Percentiles rank a stretch among this genome's conserved stretches.
These are phyloP conservation scores for Babesia bovis DNA, from an alignment of 169 alveolate genomes.

Conservation along the genomic window DNA sequence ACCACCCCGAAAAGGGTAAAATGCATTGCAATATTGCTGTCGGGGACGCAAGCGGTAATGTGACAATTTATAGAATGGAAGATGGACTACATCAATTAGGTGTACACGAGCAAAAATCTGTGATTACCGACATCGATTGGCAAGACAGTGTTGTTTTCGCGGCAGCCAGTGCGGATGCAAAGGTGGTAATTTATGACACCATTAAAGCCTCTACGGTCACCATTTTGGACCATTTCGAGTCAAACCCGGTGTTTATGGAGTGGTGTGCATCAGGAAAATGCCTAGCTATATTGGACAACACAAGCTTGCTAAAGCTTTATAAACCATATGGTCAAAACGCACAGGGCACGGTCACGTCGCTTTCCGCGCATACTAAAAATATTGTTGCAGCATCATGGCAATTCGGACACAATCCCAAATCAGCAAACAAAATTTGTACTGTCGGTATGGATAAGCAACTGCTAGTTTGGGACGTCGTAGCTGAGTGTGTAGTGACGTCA, in stretches of 20 bases:
- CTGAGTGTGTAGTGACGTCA: conserved; percentile 34
- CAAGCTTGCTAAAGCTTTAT: conserved; percentile 40
- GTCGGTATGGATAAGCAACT: conserved; percentile 57
- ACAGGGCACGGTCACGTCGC: conserved; percentile 25
- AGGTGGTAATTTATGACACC: conserved; percentile 21
- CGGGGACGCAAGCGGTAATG: conserved; percentile 36
- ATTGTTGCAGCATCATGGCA: conserved; percentile 56
- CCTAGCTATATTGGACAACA: conserved; percentile 47
- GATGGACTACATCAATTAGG: not conserved
- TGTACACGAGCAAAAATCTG: conserved; percentile 11
- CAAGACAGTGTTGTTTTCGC: conserved; percentile 22
- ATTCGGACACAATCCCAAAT: conserved; percentile 22
- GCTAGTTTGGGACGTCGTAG: conserved; percentile 61
- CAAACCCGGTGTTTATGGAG: conserved; percentile 52
- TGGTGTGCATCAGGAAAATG: conserved; percentile 48
- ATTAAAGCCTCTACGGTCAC: not conserved
- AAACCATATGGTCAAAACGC: conserved; percentile 20
- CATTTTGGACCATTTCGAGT: conserved; percentile 1
- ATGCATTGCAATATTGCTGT: conserved; percentile 22
- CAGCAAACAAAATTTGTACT: conserved; percentile 43
- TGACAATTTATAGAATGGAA: conserved; percentile 19
- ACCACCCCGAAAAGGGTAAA: conserved; percentile 3
- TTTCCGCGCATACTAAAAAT: conserved; percentile 41
- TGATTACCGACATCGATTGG: conserved; percentile 56
- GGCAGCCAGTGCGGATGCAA: conserved; percentile 32